These are phyloP conservation scores for Pilasporangium apinafurcum DNA, from an alignment of 352 stramenopile genomes.

Conservation along the genomic window DNA sequence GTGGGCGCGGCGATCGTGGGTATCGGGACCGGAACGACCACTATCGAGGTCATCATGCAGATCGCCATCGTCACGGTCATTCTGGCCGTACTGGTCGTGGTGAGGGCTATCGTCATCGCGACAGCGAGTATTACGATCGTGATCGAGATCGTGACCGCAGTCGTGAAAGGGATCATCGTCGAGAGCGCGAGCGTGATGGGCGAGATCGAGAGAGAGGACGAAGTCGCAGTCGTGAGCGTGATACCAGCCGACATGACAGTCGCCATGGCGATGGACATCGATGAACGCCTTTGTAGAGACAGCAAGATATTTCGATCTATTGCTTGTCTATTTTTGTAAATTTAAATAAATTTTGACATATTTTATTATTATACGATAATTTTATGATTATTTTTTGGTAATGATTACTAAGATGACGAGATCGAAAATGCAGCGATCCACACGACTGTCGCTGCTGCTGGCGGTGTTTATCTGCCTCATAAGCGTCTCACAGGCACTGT, in stretches of 20 bases:
- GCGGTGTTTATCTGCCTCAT: conserved; percentile 17
- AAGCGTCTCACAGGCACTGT: conserved; percentile 24
- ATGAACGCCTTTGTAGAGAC: background rate
- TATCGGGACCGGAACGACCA: conserved; percentile 11
- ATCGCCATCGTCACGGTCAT: background rate
- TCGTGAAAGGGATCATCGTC: conserved; percentile 9
- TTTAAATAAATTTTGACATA: background rate
- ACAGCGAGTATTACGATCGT: conserved; percentile 18
- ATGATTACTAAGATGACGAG: background rate
- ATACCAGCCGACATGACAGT: background rate
- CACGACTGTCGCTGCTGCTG: conserved; percentile 6
- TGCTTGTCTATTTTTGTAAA: background rate
- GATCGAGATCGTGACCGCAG: conserved; percentile 14
- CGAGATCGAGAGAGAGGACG: conserved; percentile 8
- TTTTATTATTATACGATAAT: background rate
- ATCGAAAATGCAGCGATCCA: background rate
- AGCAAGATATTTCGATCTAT: too few relatives aligned
- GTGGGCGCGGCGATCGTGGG: conserved; percentile 1
- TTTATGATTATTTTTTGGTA: too few relatives aligned
- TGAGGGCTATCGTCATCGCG: conserved; percentile 4
- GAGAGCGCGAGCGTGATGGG: conserved; percentile 10
- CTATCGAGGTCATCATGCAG: conserved; percentile 10
- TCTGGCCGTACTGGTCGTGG: background rate
- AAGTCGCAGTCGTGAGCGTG: background rate
- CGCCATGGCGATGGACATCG: background rate